Evolutionary conservation across 83 land plant species (phyloP), one percentile per base, ranked within the genome.

Genomic region (Thuja plicata): DNA sequence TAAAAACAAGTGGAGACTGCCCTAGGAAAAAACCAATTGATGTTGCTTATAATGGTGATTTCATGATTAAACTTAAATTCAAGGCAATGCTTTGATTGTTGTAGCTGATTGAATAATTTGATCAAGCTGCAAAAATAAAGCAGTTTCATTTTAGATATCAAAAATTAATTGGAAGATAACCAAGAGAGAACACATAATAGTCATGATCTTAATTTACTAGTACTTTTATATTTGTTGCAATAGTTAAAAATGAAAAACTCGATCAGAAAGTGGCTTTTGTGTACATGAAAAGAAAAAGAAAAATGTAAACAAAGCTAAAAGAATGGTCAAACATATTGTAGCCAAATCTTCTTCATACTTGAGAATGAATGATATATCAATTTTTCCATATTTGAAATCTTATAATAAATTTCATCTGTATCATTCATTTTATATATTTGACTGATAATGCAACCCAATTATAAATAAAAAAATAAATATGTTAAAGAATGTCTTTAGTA

Each of bases 301-400:
- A 66, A 37, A 89, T 21, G 41, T 48, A 48, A 48, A 11, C 52
- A 48, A 48, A 38, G 62, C 48, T 8, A 52, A 87, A 32, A n/a
- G 34, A 37, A 60, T 19, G 17, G 16, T 52, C 71, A 41, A 19
- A 77, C 97, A 91, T 91, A 97, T 98, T 87, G 90, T 91, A 88
- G 91, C 94, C 24, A 98, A 91, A 19, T 98, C 99, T 9, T 91
- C 88, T 89, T 98, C 99, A 88, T 98, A 99, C 86, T 98, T 98
- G 73, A 97, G 99, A 54, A 98, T 98, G 92, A 98, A 98, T 27
- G 98, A 99, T 73, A 99, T 98, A 86, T 98, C 99, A 50, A 98
- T 95, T 74, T 95, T 98, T 24, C 99, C 99, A 89, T 96, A 94
- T 90, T 92, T 97, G 91, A 98, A 98, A 90, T 98, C 99, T 99